These are phyloP conservation scores for Xerocomellus intermedius DNA, from an alignment of 768 basidiomycete species.

Conservation along the genomic window DNA sequence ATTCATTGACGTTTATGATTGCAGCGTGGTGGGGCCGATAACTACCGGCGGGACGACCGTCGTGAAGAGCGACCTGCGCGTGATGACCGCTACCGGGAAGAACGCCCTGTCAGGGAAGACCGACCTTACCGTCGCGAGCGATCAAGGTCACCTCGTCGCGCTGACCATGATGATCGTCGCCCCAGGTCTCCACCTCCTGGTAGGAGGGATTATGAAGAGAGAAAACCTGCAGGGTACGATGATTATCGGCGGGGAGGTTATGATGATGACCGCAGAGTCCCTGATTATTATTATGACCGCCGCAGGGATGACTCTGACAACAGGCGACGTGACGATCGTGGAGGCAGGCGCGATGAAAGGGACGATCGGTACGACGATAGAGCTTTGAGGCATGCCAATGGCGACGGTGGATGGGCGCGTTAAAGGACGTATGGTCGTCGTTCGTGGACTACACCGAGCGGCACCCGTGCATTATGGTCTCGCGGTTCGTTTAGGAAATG, in stretches of 20 bases:
- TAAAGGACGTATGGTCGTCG: conserved; percentile 45
- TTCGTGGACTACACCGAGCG: conserved; percentile 34
- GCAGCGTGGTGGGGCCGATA: conserved; percentile 67
- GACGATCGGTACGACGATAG: conserved; percentile 80
- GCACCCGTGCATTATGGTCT: conserved; percentile 35
- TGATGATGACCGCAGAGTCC: conserved; percentile 77
- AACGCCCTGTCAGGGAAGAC: conserved; percentile 53
- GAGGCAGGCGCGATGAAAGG: conserved; percentile 80
- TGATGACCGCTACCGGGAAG: conserved; percentile 59
- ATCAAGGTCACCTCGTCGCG: conserved; percentile 79
- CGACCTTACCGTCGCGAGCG: conserved; percentile 68
- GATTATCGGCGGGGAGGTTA: conserved; percentile 79
- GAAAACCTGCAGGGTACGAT: conserved; percentile 91
- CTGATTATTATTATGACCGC: conserved; percentile 86
- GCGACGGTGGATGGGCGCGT: conserved; percentile 76
- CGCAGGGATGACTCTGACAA: conserved; percentile 74
- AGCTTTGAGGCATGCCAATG: conserved; percentile 68
- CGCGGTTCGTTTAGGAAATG: conserved; percentile 52
- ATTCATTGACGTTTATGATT: neutral
- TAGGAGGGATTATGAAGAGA: conserved; percentile 79
- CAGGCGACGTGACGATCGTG: conserved; percentile 59
- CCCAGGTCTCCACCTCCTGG: conserved; percentile 75
- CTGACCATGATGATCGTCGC: conserved; percentile 73
- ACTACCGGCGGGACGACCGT: conserved; percentile 75
- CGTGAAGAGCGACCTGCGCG: conserved; percentile 55